Evolutionary conservation across 352 stramenopile species (phyloP).

Genomic region (Globisporangium abappressorium): DNA sequence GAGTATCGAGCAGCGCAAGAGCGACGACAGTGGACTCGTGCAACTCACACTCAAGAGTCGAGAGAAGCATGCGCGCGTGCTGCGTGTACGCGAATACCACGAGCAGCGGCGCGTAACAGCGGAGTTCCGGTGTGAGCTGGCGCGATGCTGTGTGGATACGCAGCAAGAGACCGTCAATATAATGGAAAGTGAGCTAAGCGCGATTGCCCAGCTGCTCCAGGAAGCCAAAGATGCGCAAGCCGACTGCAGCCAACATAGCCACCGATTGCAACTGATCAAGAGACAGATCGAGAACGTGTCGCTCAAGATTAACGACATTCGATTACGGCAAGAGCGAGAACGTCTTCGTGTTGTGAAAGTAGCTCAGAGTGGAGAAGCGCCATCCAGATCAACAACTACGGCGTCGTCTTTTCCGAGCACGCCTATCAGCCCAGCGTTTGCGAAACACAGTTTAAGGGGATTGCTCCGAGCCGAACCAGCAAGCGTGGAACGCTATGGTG

Average conservation of each 20-base stretch:
- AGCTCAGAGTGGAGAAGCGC: neutral
- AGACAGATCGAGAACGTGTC: slow-evolving; percentile 50
- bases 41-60: slow-evolving; percentile 21
- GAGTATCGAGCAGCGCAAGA: slow-evolving; percentile 17
- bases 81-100: slow-evolving; percentile 23
- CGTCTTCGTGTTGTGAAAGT: slow-evolving; percentile 3
- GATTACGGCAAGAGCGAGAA: slow-evolving; percentile 10
- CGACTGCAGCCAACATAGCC: slow-evolving; percentile 25
- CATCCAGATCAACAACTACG: slow-evolving; percentile 12
- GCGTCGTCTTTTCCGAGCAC: slow-evolving; percentile 2
- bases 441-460: neutral
- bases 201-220: slow-evolving; percentile 27
- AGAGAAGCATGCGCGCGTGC: slow-evolving; percentile 20
- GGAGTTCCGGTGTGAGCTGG: slow-evolving; percentile 30
- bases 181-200: slow-evolving; percentile 36
- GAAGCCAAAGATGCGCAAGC: slow-evolving; percentile 37
- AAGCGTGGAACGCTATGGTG: neutral
- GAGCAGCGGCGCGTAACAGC: slow-evolving; percentile 18
- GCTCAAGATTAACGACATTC: slow-evolving; percentile 44
- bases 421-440: neutral
- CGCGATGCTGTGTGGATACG: slow-evolving; percentile 30
- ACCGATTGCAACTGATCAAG: slow-evolving; percentile 40
- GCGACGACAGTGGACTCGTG: slow-evolving; percentile 17
- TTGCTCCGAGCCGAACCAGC: neutral
- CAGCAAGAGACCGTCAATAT: slow-evolving; percentile 36